phyloP scores from a whole-genome alignment of 768 basidiomycete species.

The Leucosporidium scottii region DNA sequence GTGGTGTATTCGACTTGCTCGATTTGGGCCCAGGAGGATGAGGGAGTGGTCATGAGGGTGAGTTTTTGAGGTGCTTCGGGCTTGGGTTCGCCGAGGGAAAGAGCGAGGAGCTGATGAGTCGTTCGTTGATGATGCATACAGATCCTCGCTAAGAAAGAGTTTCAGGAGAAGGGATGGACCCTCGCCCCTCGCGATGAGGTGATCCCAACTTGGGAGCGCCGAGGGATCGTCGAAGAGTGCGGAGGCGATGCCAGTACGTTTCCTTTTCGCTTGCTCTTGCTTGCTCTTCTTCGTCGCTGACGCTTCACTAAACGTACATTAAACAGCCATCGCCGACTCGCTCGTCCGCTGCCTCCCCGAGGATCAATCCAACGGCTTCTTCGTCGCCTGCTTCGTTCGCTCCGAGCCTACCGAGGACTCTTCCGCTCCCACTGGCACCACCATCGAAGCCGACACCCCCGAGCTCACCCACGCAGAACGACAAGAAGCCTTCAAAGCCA shows the following conservation, averaged over 20 bases:
- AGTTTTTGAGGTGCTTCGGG: no score
- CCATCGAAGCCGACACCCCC: not conserved
- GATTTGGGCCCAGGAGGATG: slow-evolving; percentile 82
- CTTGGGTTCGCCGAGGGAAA: no score
- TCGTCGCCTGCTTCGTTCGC: slow-evolving; percentile 84
- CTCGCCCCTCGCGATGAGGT: slow-evolving; percentile 64
- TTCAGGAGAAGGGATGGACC: slow-evolving; percentile 53
- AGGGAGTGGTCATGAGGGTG: slow-evolving; percentile 63
- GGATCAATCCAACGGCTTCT: slow-evolving; percentile 89
- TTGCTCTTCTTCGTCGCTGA: not conserved
- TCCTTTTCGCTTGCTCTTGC: not conserved
- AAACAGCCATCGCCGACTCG: slow-evolving; percentile 53
- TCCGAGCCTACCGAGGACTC: not conserved
- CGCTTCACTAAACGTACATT: not conserved
- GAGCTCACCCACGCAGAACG: not conserved
- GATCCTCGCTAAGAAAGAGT: slow-evolving; percentile 66
- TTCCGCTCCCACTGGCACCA: not conserved
- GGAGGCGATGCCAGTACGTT: slow-evolving; percentile 40
- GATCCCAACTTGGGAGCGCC: slow-evolving; percentile 71
- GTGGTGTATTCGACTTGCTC: slow-evolving; percentile 99
- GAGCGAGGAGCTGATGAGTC: no score
- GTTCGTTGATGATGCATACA: slow-evolving; percentile 32
- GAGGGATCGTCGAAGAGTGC: slow-evolving; percentile 66
- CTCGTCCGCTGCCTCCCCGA: slow-evolving; percentile 48
- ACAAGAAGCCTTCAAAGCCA: slow-evolving; percentile 15